phyloP scores from a whole-genome alignment of 2,329 filamentous ascomycete species.

The Balansia obtecta region DNA sequence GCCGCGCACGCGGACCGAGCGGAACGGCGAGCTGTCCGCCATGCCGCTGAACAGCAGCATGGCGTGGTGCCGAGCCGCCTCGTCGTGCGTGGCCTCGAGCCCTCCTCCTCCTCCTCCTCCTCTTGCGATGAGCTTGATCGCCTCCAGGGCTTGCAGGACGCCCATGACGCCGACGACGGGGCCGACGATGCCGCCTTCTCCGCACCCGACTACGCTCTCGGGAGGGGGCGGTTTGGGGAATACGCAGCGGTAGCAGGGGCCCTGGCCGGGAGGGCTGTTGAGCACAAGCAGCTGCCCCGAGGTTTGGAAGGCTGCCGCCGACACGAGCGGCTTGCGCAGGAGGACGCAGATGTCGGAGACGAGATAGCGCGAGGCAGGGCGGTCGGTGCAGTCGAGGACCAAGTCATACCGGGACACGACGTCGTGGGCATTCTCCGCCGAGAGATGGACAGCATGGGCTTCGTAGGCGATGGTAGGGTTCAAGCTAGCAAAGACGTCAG shows the following conservation, averaged over 20 bases:
- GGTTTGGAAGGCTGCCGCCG: slow-evolving; percentile 76
- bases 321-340: slow-evolving; percentile 66
- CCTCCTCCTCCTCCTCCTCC: slow-evolving; percentile 21
- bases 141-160: slow-evolving; percentile 78
- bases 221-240: slow-evolving; percentile 81
- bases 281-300: slow-evolving; percentile 85
- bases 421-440: slow-evolving; percentile 51
- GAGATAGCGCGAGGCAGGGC: slow-evolving; percentile 80
- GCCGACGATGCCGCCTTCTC: slow-evolving; percentile 84
- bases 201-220: slow-evolving; percentile 72
- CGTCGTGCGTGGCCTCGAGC: slow-evolving; percentile 8
- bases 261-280: slow-evolving; percentile 64
- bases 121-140: slow-evolving; percentile 65
- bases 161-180: slow-evolving; percentile 92
- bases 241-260: slow-evolving; percentile 88
- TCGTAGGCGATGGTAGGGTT: slow-evolving; percentile 61
- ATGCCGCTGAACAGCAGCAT: slow-evolving; percentile 38
- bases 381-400: slow-evolving; percentile 90
- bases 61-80: slow-evolving; percentile 15
- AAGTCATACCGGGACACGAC: slow-evolving; percentile 65
- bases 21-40: slow-evolving; percentile 38
- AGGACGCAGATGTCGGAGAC: slow-evolving; percentile 85
- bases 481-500: slow-evolving; percentile 33
- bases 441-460: slow-evolving; percentile 51
- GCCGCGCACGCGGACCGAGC: slow-evolving; percentile 61